A percentile compares a stretch with the other conserved stretches of the same genome.
Evolutionary conservation across 2,329 filamentous ascomycete species (phyloP).

Genomic region (Colletotrichum liriopes): DNA sequence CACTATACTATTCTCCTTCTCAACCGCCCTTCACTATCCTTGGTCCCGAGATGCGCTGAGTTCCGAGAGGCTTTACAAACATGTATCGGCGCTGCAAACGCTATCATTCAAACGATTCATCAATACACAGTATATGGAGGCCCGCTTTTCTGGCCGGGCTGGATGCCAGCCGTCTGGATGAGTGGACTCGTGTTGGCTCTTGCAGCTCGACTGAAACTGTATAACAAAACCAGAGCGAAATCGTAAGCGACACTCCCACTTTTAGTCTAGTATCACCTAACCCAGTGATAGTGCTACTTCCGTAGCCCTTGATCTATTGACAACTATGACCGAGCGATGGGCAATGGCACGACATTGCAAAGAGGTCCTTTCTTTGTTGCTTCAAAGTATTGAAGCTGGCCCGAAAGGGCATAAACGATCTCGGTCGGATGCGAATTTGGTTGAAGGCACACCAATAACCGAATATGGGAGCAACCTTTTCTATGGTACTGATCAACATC

Average conservation of each 20-base stretch:
- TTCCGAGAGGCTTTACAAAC: conserved; percentile 37
- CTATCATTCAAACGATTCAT: conserved; percentile 23
- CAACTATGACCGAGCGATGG: conserved; percentile 25
- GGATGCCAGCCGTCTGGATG: conserved; percentile 55
- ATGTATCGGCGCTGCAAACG: conserved; percentile 28
- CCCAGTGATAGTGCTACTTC: conserved; percentile 9
- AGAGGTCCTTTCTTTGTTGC: conserved; percentile 29
- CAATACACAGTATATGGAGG: conserved; percentile 12
- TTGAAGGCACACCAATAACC: background rate
- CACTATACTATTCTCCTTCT: conserved; percentile 53
- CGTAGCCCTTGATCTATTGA: conserved; percentile 12
- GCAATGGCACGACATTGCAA: conserved; percentile 36
- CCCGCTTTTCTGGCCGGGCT: conserved; percentile 52
- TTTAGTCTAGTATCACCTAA: background rate
- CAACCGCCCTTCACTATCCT: conserved; percentile 54
- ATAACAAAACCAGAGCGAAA: conserved; percentile 3
- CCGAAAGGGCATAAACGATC: conserved; percentile 5
- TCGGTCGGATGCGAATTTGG: background rate
- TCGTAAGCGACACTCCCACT: background rate
- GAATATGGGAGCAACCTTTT: background rate
- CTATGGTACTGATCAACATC: background rate
- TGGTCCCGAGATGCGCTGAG: conserved; percentile 38
- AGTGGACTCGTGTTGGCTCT: conserved; percentile 55
- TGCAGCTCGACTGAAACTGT: conserved; percentile 42
- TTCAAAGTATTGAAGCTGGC: conserved; percentile 8